Conservation (phyloP, 495 filamentous ascomycete species). For the Hypoxylon rickii region DNA sequence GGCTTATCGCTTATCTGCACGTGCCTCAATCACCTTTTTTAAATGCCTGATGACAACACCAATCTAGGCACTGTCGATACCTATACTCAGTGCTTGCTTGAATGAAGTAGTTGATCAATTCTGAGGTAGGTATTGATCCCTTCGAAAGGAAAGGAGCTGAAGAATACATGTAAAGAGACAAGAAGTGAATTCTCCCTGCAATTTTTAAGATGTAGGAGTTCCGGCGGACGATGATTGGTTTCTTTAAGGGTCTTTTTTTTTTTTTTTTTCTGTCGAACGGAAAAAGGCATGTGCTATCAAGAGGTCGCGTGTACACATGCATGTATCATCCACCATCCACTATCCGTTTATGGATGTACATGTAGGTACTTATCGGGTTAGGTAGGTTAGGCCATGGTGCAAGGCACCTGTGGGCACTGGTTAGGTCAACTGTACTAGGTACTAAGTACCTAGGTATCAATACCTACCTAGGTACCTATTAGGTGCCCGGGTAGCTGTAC, state of each 20-base stretch:
- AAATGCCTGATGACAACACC: background rate
- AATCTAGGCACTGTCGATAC: too few species aligned
- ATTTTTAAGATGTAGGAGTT: background rate
- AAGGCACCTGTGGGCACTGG: constrained; percentile 9
- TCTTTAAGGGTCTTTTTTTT: constrained; percentile 7
- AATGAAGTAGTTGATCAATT: too few species aligned
- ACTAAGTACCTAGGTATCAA: too few species aligned
- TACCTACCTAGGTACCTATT: too few species aligned
- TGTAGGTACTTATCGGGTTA: background rate
- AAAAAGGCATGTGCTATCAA: constrained; percentile 26
- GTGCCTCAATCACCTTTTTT: constrained; percentile 5
- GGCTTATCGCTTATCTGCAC: constrained; percentile 35
- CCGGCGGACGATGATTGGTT: too few species aligned
- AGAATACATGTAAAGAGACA: background rate
- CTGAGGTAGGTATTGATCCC: too few species aligned
- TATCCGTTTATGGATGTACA: background rate
- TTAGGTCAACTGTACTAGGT: too few species aligned
- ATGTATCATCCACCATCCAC: constrained; percentile 19
- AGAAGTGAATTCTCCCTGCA: background rate
- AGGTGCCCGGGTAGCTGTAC: too few species aligned
- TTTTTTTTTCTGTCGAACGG: constrained; percentile 1
- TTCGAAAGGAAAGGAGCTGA: background rate
- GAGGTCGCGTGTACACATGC: constrained; percentile 33
- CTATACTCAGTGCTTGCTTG: too few species aligned
- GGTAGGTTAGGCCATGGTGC: constrained; percentile 13